Evolutionary conservation across 2,329 filamentous ascomycete genomes (phyloP), one percentile per base, ranked within the genome.

Genomic region (Exophiala phaeomuriformis): DNA sequence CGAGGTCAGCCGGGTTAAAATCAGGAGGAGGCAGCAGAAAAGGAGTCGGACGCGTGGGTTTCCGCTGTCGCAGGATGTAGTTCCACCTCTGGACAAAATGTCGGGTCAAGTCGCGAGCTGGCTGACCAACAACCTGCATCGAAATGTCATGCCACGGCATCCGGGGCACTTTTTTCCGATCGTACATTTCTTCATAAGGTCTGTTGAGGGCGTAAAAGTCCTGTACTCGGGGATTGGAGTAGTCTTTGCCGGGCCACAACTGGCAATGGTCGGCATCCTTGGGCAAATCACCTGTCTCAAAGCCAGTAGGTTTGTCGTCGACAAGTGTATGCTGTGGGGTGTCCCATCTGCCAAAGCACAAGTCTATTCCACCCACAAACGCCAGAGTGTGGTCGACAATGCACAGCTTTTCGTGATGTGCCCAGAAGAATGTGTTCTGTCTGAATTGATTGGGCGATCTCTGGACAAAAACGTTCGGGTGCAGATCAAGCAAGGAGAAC

Each of bases 61-160:
- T 95, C 54, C 93, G 84, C 58, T 94, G 90, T 49, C 93, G 85
- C 46, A 95, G 80, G 39, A 98, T 83, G 63, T 97, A 97, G 68
- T 97, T 97, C 93, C 93, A 98, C 56, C 93, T 81, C 70, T 98
- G 93, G 3, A 97, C 90, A 66, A 98, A 98, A 69, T 97, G 93
- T 27, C 93, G 83, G 1, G 90, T 96, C 58, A 97, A 75, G 71
- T 98, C 93, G 61, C 93, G 82, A 8, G 93, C 91, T 2, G 93
- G 93, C 68, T 97, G 93, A 3, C 93, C 93, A 41, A 97, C 90
- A 40, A 98, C 85, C 69, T 97, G 93, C 93, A 98, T 97, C 2
- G 86, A 83, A 58, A 98, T 90, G 68, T 98, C 93, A 65, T 98
- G 93, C 93, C 93, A 98, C 1, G 93, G 91, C 93, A 97, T 98